Conservation (phyloP, 805 yeast genomes). For the Suhomyces sp. region DNA sequence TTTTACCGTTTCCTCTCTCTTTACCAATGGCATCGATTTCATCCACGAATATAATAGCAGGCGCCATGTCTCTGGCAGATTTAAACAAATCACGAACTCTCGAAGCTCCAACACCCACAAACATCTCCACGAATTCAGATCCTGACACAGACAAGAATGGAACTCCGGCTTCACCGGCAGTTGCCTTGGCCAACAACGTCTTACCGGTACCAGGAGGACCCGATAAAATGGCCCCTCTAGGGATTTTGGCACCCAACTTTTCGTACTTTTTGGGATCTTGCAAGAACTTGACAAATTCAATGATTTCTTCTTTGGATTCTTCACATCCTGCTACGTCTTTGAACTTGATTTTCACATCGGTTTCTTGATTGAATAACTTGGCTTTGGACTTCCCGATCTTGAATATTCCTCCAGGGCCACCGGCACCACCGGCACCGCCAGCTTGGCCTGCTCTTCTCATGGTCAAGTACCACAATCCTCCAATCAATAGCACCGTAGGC, state of each 20-base stretch:
- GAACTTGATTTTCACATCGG: slow-evolving; percentile 76
- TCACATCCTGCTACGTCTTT: slow-evolving; percentile 94
- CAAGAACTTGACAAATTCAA: slow-evolving; percentile 90
- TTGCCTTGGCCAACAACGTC: slow-evolving; percentile 87
- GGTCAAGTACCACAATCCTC: slow-evolving; percentile 70
- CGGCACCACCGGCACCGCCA: slow-evolving; percentile 39
- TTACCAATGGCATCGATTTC: slow-evolving; percentile 97
- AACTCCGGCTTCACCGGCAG: slow-evolving; percentile 96
- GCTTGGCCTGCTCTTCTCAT: slow-evolving; percentile 48
- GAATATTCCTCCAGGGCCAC: slow-evolving; percentile 60
- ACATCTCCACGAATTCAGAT: slow-evolving; percentile 96
- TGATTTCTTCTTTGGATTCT: slow-evolving; percentile 90
- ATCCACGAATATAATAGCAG: slow-evolving; percentile 86
- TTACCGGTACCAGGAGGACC: slow-evolving; percentile 99
- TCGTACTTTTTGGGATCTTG: slow-evolving; percentile 84
- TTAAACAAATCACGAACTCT: slow-evolving; percentile 90
- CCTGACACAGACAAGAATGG: slow-evolving; percentile 91
- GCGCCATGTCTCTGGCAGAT: slow-evolving; percentile 87
- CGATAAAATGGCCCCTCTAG: slow-evolving; percentile 89
- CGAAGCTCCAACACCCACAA: slow-evolving; percentile 94
- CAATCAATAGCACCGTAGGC: slow-evolving; percentile 79
- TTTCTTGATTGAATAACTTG: slow-evolving; percentile 76
- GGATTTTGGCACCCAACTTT: slow-evolving; percentile 87
- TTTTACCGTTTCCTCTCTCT: slow-evolving; percentile 66
- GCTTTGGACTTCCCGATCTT: slow-evolving; percentile 78